Percentiles rank a stretch among this genome's conserved stretches.
These are phyloP conservation scores for Neodidymelliopsis sp. DNA, from an alignment of 2,329 filamentous ascomycete species.

Conservation along the genomic window DNA sequence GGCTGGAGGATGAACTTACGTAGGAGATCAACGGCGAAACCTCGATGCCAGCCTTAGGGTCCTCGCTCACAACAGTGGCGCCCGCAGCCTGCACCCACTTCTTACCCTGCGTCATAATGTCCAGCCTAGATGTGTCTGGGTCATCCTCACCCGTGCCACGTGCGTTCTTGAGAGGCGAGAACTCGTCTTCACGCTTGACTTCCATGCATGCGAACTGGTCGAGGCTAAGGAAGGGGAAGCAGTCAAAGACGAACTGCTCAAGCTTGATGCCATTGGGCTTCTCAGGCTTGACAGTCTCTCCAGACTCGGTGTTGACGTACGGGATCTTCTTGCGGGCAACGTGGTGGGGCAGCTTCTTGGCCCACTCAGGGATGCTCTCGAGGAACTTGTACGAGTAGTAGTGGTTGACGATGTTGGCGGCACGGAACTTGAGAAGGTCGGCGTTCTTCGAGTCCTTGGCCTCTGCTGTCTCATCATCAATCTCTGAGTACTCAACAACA, in stretches of 20 bases:
- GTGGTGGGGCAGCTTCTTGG: constrained; percentile 88
- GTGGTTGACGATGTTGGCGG: constrained; percentile 99
- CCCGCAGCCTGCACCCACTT: constrained; percentile 85
- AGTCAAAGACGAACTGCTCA: constrained; percentile 98
- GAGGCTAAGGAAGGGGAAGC: constrained; percentile 87
- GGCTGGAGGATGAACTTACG: constrained; percentile 67
- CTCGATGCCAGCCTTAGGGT: constrained; percentile 71
- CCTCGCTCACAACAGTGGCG: constrained; percentile 72
- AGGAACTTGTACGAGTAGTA: constrained; percentile 97
- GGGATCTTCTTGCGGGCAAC: constrained; percentile 99
- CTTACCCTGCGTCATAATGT: constrained; percentile 89
- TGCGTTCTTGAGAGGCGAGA: constrained; percentile 95
- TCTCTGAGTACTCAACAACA: constrained; percentile 98
- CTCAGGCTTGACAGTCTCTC: constrained; percentile 84
- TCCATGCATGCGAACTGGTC: constrained; percentile 95
- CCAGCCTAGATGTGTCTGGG: constrained; percentile 86
- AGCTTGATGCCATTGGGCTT: constrained; percentile 99
- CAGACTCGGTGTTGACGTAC: constrained; percentile 76
- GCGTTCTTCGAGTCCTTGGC: constrained; percentile 83
- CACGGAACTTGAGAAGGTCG: constrained; percentile 89
- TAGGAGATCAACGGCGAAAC: constrained; percentile 95
- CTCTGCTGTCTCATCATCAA: constrained; percentile 86
- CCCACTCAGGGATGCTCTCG: constrained; percentile 87
- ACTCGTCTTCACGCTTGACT: constrained; percentile 96
- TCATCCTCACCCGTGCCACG: constrained; percentile 86